Evolutionary conservation across 139 green algal genomes (phyloP), one percentile per base, ranked within the genome.

Genomic region (Coelastrella sp.): DNA sequence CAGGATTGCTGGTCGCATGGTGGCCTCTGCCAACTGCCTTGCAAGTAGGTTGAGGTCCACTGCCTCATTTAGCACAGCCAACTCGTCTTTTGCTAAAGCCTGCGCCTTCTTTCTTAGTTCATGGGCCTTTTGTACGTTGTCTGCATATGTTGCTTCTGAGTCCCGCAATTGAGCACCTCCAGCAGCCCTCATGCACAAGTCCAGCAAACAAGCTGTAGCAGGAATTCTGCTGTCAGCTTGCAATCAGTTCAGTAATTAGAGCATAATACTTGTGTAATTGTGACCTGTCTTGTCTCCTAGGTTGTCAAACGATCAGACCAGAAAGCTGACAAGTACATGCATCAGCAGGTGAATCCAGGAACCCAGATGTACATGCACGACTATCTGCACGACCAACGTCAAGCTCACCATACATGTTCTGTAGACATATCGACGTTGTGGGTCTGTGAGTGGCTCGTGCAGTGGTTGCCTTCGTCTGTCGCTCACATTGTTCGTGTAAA

Each of bases 1-100:
- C 38, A 48, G 7, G 27, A 34, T 11, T 11, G 7, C 30, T 63
- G 71, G 71, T 34, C 71, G 25, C 71, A 79, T 79, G 9, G 71
- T 79, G 9, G 71, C 71, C 21, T 79, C 71, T 41, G 71, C 71
- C 11, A 79, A n/a, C 71, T 79, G 71, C 41, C 50, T 62, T 19
- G 71, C 71, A 41, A 79, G 41, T 27, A 79, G 32, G 43, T 79
- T 79, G 23, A 79, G 71, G 38, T 57, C 71, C 8, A 60, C 40
- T 40, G 71, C 71, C 17, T 62, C 41, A 37, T 79, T 79, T n/a
- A 79, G 50, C 9, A 79, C 50, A 35, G n/a, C 45, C 41, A 62
- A 17, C 71, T 79, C 71, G 7, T 79, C 71, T 6, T 62, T n/a
- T 4, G 71, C 71, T 13, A 79, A 27, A n/a, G 60, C 25, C 13